Evolutionary conservation across 371 early-diverging fungal genomes (phyloP).

Genomic region (Zychaea mexicana): DNA sequence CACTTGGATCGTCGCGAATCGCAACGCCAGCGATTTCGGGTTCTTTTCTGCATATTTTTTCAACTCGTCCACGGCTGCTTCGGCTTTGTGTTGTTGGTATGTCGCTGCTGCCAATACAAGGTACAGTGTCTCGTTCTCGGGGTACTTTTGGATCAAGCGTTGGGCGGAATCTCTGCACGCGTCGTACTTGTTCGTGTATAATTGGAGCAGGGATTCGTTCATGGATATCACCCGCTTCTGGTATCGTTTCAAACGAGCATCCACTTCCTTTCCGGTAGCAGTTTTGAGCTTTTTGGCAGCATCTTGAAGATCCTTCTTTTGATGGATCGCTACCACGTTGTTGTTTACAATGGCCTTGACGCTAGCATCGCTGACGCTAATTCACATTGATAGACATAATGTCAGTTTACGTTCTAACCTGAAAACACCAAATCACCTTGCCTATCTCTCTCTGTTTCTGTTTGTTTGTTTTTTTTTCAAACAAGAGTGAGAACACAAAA

Average conservation of each 20-base stretch:
- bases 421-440: no score
- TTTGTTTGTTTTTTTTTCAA: no score
- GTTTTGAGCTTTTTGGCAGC: slow-evolving; percentile 59
- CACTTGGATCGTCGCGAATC: slow-evolving; percentile 70
- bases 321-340: slow-evolving; percentile 63
- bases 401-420: not conserved
- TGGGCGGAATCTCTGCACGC: slow-evolving; percentile 59
- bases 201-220: slow-evolving; percentile 68
- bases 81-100: slow-evolving; percentile 55
- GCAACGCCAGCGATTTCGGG: slow-evolving; percentile 59
- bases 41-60: slow-evolving; percentile 41
- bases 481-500: no score
- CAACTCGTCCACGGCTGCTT: slow-evolving; percentile 64
- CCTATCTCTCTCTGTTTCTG: no score
- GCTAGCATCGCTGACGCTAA: slow-evolving; percentile 43
- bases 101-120: slow-evolving; percentile 64
- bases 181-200: slow-evolving; percentile 67
- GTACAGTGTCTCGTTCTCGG: slow-evolving; percentile 61
- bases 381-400: not conserved
- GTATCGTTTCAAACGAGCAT: slow-evolving; percentile 59
- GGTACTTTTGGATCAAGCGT: slow-evolving; percentile 57
- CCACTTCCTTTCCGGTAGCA: slow-evolving; percentile 57
- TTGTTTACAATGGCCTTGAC: slow-evolving; percentile 70
- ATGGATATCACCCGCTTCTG: slow-evolving; percentile 70
- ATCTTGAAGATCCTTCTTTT: slow-evolving; percentile 61